Evolutionary conservation across 202 grass and related monocot genomes (phyloP).

Genomic region (Schoenoplectus triqueter): DNA sequence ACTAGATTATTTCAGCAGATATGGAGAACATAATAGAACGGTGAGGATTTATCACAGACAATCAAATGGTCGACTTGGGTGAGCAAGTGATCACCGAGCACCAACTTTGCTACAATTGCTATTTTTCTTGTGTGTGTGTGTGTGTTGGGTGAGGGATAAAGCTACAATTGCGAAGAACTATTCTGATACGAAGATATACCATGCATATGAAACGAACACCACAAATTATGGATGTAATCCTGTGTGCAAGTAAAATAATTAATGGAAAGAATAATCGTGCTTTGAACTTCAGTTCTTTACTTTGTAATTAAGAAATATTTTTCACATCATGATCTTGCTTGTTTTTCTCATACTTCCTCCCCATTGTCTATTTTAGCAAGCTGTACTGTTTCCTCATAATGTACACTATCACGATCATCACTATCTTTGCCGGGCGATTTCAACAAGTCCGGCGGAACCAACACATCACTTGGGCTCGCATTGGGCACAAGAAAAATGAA

Average conservation of each 20-base stretch:
- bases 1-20: no score
- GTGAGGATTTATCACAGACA: no score
- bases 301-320: background rate
- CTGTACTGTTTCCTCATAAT: constrained; percentile 58
- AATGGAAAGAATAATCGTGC: constrained; percentile 3
- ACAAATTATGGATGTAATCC: background rate
- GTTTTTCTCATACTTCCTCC: constrained; percentile 36
- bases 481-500: constrained; percentile 63
- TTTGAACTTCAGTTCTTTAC: background rate
- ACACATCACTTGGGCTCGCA: constrained; percentile 50
- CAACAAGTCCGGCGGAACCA: constrained; percentile 63
- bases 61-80: no score
- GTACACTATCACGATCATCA: constrained; percentile 6
- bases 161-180: background rate
- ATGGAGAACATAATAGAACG: no score
- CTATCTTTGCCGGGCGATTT: background rate
- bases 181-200: background rate
- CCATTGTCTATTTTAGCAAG: constrained; percentile 46
- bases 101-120: no score
- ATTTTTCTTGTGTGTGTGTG: no score
- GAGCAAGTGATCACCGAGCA: no score
- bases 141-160: no score
- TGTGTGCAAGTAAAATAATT: background rate
- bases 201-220: background rate
- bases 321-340: background rate